Evolutionary conservation across 2,329 filamentous ascomycete species (phyloP).

Genomic region (Parasarocladium wereldwijsianum): DNA sequence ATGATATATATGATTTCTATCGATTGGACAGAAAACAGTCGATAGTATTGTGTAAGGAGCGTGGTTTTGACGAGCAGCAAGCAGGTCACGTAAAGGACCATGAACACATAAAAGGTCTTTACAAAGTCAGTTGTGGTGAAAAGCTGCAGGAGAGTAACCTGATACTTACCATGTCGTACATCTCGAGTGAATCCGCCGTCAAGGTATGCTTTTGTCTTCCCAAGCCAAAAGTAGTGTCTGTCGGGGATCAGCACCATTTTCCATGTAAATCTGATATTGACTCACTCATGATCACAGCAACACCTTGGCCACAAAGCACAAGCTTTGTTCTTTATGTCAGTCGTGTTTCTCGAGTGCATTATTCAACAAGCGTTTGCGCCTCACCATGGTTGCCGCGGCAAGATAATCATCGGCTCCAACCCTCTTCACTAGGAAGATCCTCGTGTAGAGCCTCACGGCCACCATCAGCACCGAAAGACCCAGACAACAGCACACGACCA

Average conservation of each 20-base stretch:
- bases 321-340: too few relatives aligned
- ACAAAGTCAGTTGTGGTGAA: too few relatives aligned
- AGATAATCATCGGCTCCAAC: conserved; percentile 13
- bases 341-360: too few relatives aligned
- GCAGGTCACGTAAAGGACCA: conserved; percentile 17
- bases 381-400: conserved; percentile 12
- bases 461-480: conserved; percentile 8
- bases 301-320: too few relatives aligned
- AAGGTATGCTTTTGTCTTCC: too few relatives aligned
- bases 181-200: too few relatives aligned
- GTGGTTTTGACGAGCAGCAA: conserved; percentile 18
- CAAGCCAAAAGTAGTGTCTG: conserved; percentile 7
- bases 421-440: conserved; percentile 11
- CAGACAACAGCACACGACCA: conserved; percentile 9
- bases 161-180: too few relatives aligned
- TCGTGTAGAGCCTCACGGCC: conserved; percentile 11
- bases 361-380: too few relatives aligned
- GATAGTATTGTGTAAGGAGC: conserved; percentile 22
- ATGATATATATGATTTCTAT: conserved; percentile 12
- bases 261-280: too few relatives aligned
- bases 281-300: too few relatives aligned
- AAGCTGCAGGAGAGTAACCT: too few relatives aligned
- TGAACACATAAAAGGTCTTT: conserved; percentile 17
- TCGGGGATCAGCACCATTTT: too few relatives aligned
- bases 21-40: conserved; percentile 13